phyloP scores from a whole-genome alignment of 2,329 filamentous ascomycete species.

The Clarireedia homoeocarpa region DNA sequence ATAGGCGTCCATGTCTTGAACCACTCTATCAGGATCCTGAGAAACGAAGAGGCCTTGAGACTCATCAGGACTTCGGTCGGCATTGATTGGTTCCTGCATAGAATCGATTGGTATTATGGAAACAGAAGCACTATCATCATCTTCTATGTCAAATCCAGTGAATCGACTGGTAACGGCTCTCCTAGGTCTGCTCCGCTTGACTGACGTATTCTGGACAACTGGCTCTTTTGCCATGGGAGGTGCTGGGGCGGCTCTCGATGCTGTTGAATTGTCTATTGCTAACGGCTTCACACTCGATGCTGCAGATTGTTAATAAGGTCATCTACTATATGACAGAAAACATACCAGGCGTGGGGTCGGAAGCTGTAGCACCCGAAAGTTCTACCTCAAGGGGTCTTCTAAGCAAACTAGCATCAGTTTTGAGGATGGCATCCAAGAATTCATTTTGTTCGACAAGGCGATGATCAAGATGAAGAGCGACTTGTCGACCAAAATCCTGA shows the following conservation, averaged over 20 bases:
- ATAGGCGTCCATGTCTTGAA: conserved; percentile 22
- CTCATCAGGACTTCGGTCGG: conserved; percentile 33
- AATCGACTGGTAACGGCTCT: conserved; percentile 50
- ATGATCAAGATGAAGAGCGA: conserved; percentile 69
- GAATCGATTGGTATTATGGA: conserved; percentile 10
- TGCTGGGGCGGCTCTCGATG: conserved; percentile 3
- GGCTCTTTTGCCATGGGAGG: conserved; percentile 9
- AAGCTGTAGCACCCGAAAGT: conserved; percentile 22
- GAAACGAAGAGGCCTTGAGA: conserved; percentile 48
- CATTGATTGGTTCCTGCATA: conserved; percentile 40
- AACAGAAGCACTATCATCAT: conserved; percentile 29
- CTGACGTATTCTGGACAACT: background rate
- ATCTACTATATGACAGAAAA: background rate
- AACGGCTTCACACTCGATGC: conserved; percentile 1
- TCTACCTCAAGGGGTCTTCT: conserved; percentile 58
- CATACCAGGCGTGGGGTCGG: conserved; percentile 26
- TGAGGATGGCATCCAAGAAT: conserved; percentile 82
- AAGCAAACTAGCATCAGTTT: conserved; percentile 66
- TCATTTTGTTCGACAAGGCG: conserved; percentile 83
- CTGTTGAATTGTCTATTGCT: background rate
- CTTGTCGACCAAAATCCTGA: conserved; percentile 55
- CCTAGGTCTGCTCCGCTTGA: conserved; percentile 30
- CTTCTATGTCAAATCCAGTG: conserved; percentile 64
- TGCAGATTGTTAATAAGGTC: conserved; percentile 5
- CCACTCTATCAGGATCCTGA: conserved; percentile 31